These are phyloP conservation scores for Basipetospora chlamydospora DNA, from an alignment of 2,329 filamentous ascomycete species.

Conservation along the genomic window DNA sequence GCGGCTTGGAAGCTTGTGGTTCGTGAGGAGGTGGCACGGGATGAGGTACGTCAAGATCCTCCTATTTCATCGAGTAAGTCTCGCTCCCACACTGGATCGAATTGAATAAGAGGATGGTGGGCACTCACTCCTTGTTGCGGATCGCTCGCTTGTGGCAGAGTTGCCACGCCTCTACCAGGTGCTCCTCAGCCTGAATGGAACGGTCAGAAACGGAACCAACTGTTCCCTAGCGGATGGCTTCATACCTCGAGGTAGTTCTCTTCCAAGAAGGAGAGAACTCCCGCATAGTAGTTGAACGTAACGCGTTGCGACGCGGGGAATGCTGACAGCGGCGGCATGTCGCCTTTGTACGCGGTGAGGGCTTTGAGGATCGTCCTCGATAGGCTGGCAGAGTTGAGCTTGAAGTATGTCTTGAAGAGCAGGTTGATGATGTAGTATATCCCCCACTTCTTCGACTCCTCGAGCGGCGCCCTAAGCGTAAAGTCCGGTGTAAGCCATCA, in stretches of 20 bases:
- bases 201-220: neutral
- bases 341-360: conserved; percentile 58
- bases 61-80: conserved; percentile 27
- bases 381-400: conserved; percentile 76
- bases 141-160: conserved; percentile 59
- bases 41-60: conserved; percentile 91
- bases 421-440: conserved; percentile 92
- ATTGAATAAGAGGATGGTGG: neutral
- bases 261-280: conserved; percentile 84
- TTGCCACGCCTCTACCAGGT: conserved; percentile 68
- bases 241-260: conserved; percentile 73
- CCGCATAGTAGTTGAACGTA: conserved; percentile 92
- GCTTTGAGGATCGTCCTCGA: conserved; percentile 83
- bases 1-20: conserved; percentile 65
- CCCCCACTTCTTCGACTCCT: conserved; percentile 93
- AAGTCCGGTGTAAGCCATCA: neutral
- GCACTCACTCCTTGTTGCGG: conserved; percentile 67
- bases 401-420: conserved; percentile 97
- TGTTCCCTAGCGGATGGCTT: neutral
- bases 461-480: conserved; percentile 52
- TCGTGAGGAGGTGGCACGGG: conserved; percentile 80
- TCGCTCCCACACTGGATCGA: too few species aligned
- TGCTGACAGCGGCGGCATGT: conserved; percentile 64
- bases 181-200: conserved; percentile 53
- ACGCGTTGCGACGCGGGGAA: conserved; percentile 88